phyloP scores from a whole-genome alignment of 768 basidiomycete genomes.

The Tricholoma sp. region DNA sequence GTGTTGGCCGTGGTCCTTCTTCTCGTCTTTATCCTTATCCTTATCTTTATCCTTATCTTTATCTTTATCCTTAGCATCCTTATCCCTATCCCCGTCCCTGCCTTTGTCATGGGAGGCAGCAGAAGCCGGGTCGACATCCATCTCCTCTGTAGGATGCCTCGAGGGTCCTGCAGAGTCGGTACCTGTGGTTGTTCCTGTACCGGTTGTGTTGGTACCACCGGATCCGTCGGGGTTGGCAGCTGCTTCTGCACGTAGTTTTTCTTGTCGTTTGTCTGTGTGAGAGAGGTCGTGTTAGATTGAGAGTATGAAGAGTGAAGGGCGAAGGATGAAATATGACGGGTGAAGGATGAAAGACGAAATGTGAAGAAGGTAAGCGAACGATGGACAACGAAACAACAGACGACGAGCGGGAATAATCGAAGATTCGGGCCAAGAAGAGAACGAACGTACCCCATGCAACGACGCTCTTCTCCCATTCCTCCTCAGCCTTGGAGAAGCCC shows the following conservation, averaged over 20 bases:
- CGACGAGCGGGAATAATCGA: too few relatives aligned
- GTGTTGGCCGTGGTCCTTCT: slow-evolving; percentile 38
- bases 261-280: slow-evolving; percentile 48
- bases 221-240: slow-evolving; percentile 15
- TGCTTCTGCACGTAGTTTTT: slow-evolving; percentile 40
- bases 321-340: slow-evolving; percentile 4
- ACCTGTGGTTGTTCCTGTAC: slow-evolving; percentile 8
- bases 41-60: slow-evolving; percentile 16
- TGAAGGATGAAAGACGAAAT: neutral
- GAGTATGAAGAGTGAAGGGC: neutral
- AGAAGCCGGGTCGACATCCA: slow-evolving; percentile 30
- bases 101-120: slow-evolving; percentile 8
- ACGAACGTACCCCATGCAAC: slow-evolving; percentile 53
- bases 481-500: slow-evolving; percentile 62
- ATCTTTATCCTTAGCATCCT: slow-evolving; percentile 17
- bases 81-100: slow-evolving; percentile 16
- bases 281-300: neutral
- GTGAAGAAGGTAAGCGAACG: neutral
- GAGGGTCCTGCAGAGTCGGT: slow-evolving; percentile 36
- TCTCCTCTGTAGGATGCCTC: slow-evolving; percentile 42
- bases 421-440: too few relatives aligned
- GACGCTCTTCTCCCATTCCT: slow-evolving; percentile 73
- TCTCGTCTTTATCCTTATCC: slow-evolving; percentile 23
- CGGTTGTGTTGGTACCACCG: neutral
- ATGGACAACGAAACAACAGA: too few relatives aligned